These are phyloP conservation scores for Apiospora aurea DNA, from an alignment of 2,329 filamentous ascomycete genomes.

Conservation along the genomic window DNA sequence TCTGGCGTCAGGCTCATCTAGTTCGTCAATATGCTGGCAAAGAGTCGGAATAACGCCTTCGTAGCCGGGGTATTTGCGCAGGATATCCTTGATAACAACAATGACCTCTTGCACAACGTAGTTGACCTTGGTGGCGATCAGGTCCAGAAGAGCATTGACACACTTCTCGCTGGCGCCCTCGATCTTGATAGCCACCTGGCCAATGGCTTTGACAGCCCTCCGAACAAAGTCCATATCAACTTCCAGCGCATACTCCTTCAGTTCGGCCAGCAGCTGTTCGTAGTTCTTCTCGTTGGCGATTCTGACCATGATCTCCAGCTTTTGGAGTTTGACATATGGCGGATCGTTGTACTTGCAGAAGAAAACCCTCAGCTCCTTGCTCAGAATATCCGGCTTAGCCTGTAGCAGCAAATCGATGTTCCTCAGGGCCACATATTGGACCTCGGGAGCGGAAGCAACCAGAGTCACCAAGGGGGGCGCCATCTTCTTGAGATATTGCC, in stretches of 20 bases:
- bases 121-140: constrained; percentile 98
- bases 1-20: constrained; percentile 92
- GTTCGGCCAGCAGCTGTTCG: constrained; percentile 89
- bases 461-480: constrained; percentile 94
- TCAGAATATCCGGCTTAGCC: constrained; percentile 94
- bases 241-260: constrained; percentile 97
- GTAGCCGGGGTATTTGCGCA: constrained; percentile 96
- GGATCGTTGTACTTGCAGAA: constrained; percentile 99
- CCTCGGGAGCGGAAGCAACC: constrained; percentile 93
- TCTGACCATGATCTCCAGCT: constrained; percentile 98
- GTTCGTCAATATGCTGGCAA: constrained; percentile 94
- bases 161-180: constrained; percentile 94
- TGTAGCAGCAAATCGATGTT: constrained; percentile 97
- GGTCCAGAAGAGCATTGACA: constrained; percentile 88
- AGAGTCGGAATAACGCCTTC: constrained; percentile 97
- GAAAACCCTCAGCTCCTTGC: constrained; percentile 96
- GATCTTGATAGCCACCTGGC: constrained; percentile 98
- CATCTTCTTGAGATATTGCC: constrained; percentile 97
- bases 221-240: constrained; percentile 99
- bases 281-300: constrained; percentile 98
- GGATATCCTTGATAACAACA: constrained; percentile 99
- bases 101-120: constrained; percentile 98
- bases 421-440: constrained; percentile 94
- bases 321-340: constrained; percentile 95
- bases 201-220: constrained; percentile 92